A percentile compares a stretch with the other conserved stretches of the same genome.
These are phyloP conservation scores for Apiotrichum gamsii DNA, from an alignment of 1,284 basidiomycete species.

Conservation along the genomic window DNA sequence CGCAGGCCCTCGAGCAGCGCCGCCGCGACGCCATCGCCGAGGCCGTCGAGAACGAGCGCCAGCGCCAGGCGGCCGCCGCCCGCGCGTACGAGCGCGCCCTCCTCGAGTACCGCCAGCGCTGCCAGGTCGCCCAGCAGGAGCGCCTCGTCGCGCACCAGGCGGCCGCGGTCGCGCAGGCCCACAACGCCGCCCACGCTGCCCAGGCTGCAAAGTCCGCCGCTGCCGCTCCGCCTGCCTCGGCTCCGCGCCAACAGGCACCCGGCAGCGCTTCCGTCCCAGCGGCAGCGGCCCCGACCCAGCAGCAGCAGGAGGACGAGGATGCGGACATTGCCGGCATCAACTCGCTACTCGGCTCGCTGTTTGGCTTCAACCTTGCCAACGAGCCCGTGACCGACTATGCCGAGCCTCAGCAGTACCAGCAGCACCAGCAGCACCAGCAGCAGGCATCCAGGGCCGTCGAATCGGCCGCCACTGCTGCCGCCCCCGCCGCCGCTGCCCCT, in stretches of 20 bases:
- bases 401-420: slow-evolving; percentile 1
- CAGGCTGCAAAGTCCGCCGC: neutral
- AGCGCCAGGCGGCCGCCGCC: slow-evolving; percentile 18
- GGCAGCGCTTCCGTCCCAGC: neutral
- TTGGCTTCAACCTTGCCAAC: slow-evolving; percentile 34
- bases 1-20: slow-evolving; percentile 9
- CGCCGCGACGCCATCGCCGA: slow-evolving; percentile 6
- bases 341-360: slow-evolving; percentile 30
- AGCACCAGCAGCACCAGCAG: neutral
- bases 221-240: neutral
- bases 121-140: slow-evolving; percentile 5
- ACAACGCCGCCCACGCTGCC: neutral
- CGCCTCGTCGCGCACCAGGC: slow-evolving; percentile 3
- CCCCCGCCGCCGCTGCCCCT: neutral
- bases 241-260: neutral
- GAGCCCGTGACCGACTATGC: slow-evolving; percentile 2
- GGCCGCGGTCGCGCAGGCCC: neutral
- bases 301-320: slow-evolving; percentile 5
- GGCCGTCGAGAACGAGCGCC: slow-evolving; percentile 10
- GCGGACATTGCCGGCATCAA: slow-evolving; percentile 27
- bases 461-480: neutral
- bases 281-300: slow-evolving; percentile 4
- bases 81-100: slow-evolving; percentile 13
- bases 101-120: slow-evolving; percentile 1
- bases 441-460: neutral